phyloP scores from a whole-genome alignment of 805 yeast species.

The Yarrowia sp. region DNA sequence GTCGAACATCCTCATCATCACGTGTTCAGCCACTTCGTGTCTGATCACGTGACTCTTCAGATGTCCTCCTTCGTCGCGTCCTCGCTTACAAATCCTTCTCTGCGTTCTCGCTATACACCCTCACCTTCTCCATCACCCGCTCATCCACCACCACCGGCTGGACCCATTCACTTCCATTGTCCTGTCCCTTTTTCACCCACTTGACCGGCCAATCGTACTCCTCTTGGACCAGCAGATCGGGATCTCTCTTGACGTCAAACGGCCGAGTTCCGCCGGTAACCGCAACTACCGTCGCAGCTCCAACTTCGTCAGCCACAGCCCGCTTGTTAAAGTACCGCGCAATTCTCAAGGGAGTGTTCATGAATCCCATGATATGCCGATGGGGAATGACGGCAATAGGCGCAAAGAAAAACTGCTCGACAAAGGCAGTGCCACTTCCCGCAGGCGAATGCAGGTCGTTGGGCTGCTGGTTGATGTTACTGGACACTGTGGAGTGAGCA shows the following conservation, averaged over 20 bases:
- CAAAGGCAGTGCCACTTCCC: conserved; percentile 23
- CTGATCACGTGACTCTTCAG: no score
- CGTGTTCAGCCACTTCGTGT: no score
- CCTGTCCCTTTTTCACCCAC: conserved; percentile 82
- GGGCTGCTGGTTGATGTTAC: conserved; percentile 38
- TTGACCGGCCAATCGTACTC: conserved; percentile 85
- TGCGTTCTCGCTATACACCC: conserved; percentile 44
- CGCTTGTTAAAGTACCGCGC: conserved; percentile 80
- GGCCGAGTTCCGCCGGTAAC: conserved; percentile 62
- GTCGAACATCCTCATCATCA: neutral
- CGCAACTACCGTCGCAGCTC: conserved; percentile 61
- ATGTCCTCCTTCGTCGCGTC: no score
- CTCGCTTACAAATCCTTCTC: no score
- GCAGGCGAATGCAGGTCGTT: conserved; percentile 5
- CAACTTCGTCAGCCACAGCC: conserved; percentile 69
- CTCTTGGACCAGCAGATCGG: conserved; percentile 60
- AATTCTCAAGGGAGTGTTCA: conserved; percentile 75
- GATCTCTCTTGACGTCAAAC: conserved; percentile 56
- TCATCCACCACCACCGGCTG: conserved; percentile 74
- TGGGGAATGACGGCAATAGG: conserved; percentile 79
- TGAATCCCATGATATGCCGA: conserved; percentile 80
- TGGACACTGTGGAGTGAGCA: conserved; percentile 48
- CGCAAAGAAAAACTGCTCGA: conserved; percentile 47
- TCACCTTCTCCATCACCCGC: conserved; percentile 61
- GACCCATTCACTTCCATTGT: conserved; percentile 86